A percentile compares a stretch with the other conserved stretches of the same genome.
Evolutionary conservation across 2,329 filamentous ascomycete species (phyloP).

Genomic region (Talaromyces sp.): DNA sequence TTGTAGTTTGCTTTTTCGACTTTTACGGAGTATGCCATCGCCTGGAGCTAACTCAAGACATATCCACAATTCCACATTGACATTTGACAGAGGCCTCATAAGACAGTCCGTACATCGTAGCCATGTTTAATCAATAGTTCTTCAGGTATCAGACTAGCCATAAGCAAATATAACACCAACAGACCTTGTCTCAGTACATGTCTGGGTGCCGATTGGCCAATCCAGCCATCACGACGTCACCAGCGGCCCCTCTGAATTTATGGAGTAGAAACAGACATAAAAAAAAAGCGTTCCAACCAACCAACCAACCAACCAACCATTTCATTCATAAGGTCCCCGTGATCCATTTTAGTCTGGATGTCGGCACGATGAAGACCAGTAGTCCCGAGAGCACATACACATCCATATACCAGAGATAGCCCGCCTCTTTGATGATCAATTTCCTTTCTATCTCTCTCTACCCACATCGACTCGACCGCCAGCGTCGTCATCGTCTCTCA

Average conservation of each 20-base stretch:
- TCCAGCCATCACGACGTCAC: constrained; percentile 7
- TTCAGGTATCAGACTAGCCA: neutral
- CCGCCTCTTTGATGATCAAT: neutral
- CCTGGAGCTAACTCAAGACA: neutral
- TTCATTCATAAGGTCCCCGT: no score
- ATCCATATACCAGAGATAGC: neutral
- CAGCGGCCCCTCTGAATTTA: neutral
- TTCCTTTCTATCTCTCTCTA: neutral
- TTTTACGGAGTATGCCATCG: neutral
- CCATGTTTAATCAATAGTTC: neutral
- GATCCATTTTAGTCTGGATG: neutral
- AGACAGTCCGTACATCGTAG: neutral
- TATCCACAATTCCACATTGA: neutral
- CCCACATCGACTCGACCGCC: neutral
- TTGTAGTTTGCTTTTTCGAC: neutral
- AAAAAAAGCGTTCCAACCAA: no score
- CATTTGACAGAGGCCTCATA: neutral
- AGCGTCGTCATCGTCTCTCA: neutral
- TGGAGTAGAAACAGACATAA: neutral
- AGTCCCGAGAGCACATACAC: neutral
- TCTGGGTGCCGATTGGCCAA: constrained; percentile 1
- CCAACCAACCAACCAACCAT: no score
- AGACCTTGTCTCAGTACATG: neutral
- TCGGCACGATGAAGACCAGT: neutral
- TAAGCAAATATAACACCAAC: neutral